Base-by-base conservation (phyloP, 495 filamentous ascomycete genomes). In the Xylaria longipes region DNA sequence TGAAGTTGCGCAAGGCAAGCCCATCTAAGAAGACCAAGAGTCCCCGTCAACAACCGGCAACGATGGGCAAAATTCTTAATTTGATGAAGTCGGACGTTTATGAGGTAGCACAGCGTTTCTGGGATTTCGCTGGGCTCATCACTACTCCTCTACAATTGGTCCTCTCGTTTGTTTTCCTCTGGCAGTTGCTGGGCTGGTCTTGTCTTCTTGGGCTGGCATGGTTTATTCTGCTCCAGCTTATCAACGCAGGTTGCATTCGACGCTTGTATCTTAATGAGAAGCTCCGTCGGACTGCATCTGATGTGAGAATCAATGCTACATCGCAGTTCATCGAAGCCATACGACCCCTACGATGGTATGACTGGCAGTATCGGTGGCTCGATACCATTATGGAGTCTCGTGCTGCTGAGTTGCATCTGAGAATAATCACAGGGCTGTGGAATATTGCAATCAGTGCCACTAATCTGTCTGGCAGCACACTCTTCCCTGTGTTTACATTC, bases 301-400 rank as follows among this genome's bases (percentile, higher is more conserved):
- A 97, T 80, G 78, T 76, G 20, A 90, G 92, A 71, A 85, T 94
- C 12, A 91, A 95, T 75, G 88, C 89, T 9, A 91, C 90, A 14
- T 90, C 91, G 25, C 92, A 97, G 78, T 93, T 94, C 69, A 90
- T 95, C 56, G 92, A 94, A 76, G 89, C 91, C 3, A 93, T 95
- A 46, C 88, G 93, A n/a, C 93, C 94, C 74, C 84, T 97, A 27
- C 88, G 93, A 15, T 97, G 92, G 90, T 95, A 97, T 76, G 92
- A 90, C 41, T 97, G 93, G 93, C 92, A 97, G 80, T 85, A 89
- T 64, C 85, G 89, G 60, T 97, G 93, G 93, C 87, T 95, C 31
- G 83, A 80, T 20, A 86, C 87, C 64, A 92, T 95, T 70, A 89
- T 95, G 87, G 85, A 89, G 65, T 86, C 90, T 29, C 85, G 93